These are phyloP conservation scores for Zhuliangozyma blackwelliae DNA, from an alignment of 1,139 yeast genomes.

Conservation along the genomic window DNA sequence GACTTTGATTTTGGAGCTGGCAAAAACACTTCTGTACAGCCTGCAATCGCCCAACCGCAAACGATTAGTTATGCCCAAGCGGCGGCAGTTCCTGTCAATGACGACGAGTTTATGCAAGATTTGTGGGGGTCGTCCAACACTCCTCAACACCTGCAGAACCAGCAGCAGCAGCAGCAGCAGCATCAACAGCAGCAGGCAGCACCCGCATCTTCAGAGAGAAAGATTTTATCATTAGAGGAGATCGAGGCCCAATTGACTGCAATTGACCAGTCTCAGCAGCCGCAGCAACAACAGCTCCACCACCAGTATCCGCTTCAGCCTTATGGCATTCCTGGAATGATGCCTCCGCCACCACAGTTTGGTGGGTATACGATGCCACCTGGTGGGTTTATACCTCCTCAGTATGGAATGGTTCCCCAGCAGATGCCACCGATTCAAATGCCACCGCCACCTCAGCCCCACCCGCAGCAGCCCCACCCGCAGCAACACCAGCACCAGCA, in stretches of 20 bases:
- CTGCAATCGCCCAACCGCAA: slow-evolving; percentile 13
- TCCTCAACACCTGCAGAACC: slow-evolving; percentile 16
- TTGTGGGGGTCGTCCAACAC: slow-evolving; percentile 44
- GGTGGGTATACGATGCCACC: slow-evolving; percentile 43
- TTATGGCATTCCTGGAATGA: slow-evolving; percentile 36
- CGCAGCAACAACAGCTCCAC: slow-evolving; percentile 16
- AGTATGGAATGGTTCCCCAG: slow-evolving; percentile 32
- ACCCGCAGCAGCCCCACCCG: slow-evolving; percentile 11
- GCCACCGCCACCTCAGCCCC: slow-evolving; percentile 22
- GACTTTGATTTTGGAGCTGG: slow-evolving; percentile 70
- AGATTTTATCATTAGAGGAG: slow-evolving; percentile 65
- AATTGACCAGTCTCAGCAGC: slow-evolving; percentile 30
- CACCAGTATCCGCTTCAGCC: slow-evolving; percentile 20
- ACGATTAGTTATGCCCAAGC: slow-evolving; percentile 36
- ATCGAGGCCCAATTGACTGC: slow-evolving; percentile 69
- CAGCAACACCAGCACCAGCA: slow-evolving; percentile 18
- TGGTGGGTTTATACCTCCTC: slow-evolving; percentile 36
- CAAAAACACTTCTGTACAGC: slow-evolving; percentile 10
- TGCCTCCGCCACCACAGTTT: slow-evolving; percentile 31
- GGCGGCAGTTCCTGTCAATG: slow-evolving; percentile 55
- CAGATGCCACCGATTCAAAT: slow-evolving; percentile 20
- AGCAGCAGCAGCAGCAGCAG: slow-evolving; percentile 12
- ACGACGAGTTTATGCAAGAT: slow-evolving; percentile 48
- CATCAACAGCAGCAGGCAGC: slow-evolving; percentile 11
- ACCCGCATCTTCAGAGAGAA: slow-evolving; percentile 25